A percentile compares a stretch with the other conserved stretches of the same genome.
These are phyloP conservation scores for Chrysanthemum makinoi DNA, from an alignment of 129 eudicot genomes.

Conservation along the genomic window DNA sequence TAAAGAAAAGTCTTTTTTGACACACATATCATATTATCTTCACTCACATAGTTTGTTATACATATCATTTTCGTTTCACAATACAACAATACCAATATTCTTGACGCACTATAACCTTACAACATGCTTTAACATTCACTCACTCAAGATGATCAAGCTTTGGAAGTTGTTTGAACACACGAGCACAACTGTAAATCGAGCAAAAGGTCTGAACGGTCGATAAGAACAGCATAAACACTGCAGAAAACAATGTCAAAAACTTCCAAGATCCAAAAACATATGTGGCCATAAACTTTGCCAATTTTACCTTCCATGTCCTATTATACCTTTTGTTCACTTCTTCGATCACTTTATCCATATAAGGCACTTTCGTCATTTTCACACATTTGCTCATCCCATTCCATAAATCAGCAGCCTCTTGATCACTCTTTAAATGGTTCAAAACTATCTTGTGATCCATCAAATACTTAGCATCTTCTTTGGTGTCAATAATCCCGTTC, in stretches of 20 bases:
- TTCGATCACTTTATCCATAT: constrained; percentile 54
- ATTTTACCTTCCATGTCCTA: constrained; percentile 26
- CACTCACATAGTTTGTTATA: no score
- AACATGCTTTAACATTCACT: no score
- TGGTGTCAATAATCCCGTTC: constrained; percentile 72
- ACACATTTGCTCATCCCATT: constrained; percentile 71
- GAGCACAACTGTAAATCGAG: constrained; percentile 32
- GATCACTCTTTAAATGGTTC: constrained; percentile 61
- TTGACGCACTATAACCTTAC: no score
- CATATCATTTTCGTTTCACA: no score
- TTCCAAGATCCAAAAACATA: constrained; percentile 57
- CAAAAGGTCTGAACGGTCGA: constrained; percentile 47
- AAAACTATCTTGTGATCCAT: constrained; percentile 47
- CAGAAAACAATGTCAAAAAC: constrained; percentile 46
- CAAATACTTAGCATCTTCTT: constrained; percentile 50
- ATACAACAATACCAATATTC: no score
- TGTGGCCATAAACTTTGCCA: constrained; percentile 30
- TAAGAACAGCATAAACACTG: constrained; percentile 41
- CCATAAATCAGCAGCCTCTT: constrained; percentile 73
- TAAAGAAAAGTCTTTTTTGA: no score
- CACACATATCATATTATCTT: no score
- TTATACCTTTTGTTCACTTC: constrained; percentile 51
- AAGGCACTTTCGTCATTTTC: constrained; percentile 56
- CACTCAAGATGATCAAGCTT: background rate
- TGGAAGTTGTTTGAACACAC: constrained; percentile 13